Base-by-base conservation (phyloP, 768 basidiomycete species). In the Albatrellus ellisii region DNA sequence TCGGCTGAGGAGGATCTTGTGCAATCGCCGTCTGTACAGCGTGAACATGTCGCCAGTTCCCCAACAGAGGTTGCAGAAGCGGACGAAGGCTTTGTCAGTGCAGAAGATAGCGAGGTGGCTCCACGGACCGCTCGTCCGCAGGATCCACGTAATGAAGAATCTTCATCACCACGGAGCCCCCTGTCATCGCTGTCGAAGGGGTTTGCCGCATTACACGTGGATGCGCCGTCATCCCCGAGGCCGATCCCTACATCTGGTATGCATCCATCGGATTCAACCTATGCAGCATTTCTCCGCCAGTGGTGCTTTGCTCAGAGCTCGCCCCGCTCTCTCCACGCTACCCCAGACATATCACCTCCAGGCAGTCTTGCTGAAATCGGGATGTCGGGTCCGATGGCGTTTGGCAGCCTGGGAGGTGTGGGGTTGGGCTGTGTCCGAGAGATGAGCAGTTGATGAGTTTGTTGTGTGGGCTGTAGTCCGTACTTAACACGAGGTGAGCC, bases 231-330 rank as follows among this genome's bases (percentile, higher is more conserved):
- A 29, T n/a, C 21, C 32, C 40, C 20, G 41, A 18, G 24, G 49
- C 12, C 33, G 26, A 21, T 6, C 10, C 37, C 6, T 22, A 36
- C 21, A 47, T 49, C 25, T 31, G 41, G 18, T 48, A n/a, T n/a
- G n/a, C n/a, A n/a, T n/a, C n/a, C n/a, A n/a, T n/a, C n/a, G n/a
- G n/a, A n/a, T n/a, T n/a, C n/a, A n/a, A n/a, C 50, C 17, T 51
- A 49, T 8, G 50, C 50, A 6, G 17, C 39, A n/a, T 15, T 51
- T 17, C 26, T 51, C n/a, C 44, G 50, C 26, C 47, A 51, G 39
- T 51, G 50, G 50, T 51, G 50, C 39, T 51, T 51, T 17, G 47
- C 50, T 4, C 47, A 51, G 15, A 47, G 47, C 27, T 26, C 48
- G 37, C 39, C 46, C n/a, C n/a, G n/a, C n/a, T n/a, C n/a, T n/a